Percentiles rank a stretch among this genome's conserved stretches.
phyloP scores from a whole-genome alignment of 1,139 yeast species.

The Pichia sp. region DNA sequence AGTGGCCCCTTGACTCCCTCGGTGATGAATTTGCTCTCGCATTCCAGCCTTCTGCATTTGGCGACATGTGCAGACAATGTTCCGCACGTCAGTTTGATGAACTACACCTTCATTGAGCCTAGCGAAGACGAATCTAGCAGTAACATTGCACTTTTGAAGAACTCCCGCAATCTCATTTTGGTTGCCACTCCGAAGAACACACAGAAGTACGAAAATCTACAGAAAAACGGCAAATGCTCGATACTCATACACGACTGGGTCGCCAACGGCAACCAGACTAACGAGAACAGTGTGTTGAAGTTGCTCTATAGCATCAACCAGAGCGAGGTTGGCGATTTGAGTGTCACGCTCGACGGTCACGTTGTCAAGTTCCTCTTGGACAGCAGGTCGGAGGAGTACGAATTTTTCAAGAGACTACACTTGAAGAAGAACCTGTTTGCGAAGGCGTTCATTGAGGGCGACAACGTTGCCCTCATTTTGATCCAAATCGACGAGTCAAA shows the following conservation, averaged over 20 bases:
- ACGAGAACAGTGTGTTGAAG: slow-evolving; percentile 43
- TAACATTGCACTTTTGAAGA: slow-evolving; percentile 26
- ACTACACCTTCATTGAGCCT: slow-evolving; percentile 60
- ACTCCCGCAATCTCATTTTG: slow-evolving; percentile 42
- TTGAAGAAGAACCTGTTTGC: slow-evolving; percentile 66
- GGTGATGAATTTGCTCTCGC: slow-evolving; percentile 50
- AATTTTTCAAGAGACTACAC: slow-evolving; percentile 54
- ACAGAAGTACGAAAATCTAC: slow-evolving; percentile 64
- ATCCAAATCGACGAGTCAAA: slow-evolving; percentile 64
- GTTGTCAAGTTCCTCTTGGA: slow-evolving; percentile 53
- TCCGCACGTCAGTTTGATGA: slow-evolving; percentile 89
- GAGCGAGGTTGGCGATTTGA: slow-evolving; percentile 67
- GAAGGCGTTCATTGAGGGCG: slow-evolving; percentile 59
- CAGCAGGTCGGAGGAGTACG: slow-evolving; percentile 40
- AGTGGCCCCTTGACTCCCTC: slow-evolving; percentile 48
- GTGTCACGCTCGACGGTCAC: slow-evolving; percentile 70
- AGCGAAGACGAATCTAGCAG: slow-evolving; percentile 26
- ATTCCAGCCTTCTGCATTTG: slow-evolving; percentile 69
- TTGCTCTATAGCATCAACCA: slow-evolving; percentile 70
- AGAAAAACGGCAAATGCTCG: slow-evolving; percentile 69
- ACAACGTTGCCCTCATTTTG: slow-evolving; percentile 60
- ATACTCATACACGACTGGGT: slow-evolving; percentile 84
- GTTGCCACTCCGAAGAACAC: slow-evolving; percentile 68
- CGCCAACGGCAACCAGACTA: slow-evolving; percentile 21
- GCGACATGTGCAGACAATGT: slow-evolving; percentile 64